A percentile compares a stretch with the other conserved stretches of the same genome.
Conservation (phyloP, 768 basidiomycete genomes). For the Rhodosporidiobolus odoratus region DNA sequence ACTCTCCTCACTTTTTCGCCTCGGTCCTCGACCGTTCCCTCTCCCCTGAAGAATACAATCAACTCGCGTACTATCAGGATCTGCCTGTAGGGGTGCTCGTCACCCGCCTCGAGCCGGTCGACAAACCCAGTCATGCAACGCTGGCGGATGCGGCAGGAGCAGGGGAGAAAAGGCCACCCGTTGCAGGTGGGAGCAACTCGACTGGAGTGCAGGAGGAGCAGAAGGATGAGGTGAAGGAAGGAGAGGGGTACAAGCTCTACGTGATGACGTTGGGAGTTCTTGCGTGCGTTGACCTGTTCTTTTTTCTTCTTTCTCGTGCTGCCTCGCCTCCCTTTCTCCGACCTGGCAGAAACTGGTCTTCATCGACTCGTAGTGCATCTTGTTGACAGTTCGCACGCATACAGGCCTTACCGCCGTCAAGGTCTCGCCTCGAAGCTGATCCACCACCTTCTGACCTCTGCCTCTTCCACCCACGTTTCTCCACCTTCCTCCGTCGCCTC, state of each 20-base stretch:
- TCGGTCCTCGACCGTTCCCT: slow-evolving; percentile 56
- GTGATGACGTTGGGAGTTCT: slow-evolving; percentile 89
- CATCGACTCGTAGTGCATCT: too few species aligned
- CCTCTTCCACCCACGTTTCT: slow-evolving; percentile 28
- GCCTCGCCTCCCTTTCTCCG: not conserved
- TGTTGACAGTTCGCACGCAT: not conserved
- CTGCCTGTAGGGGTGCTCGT: slow-evolving; percentile 83
- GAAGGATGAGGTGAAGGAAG: not conserved
- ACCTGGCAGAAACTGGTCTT: too few species aligned
- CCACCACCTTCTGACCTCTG: slow-evolving; percentile 56
- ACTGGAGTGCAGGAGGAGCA: not conserved
- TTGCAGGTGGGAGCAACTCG: too few species aligned
- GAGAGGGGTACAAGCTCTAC: slow-evolving; percentile 52
- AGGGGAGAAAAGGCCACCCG: slow-evolving; percentile 11
- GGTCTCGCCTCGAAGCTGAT: slow-evolving; percentile 68
- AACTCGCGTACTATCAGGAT: slow-evolving; percentile 91
- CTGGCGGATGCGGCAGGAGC: slow-evolving; percentile 46
- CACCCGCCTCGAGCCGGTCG: slow-evolving; percentile 65
- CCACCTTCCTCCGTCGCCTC: not conserved
- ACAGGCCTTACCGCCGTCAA: slow-evolving; percentile 68
- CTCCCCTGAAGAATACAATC: slow-evolving; percentile 75
- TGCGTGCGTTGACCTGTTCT: slow-evolving; percentile 51
- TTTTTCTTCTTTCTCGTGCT: not conserved
- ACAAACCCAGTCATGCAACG: slow-evolving; percentile 48
- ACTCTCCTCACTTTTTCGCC: slow-evolving; percentile 79